phyloP scores from a whole-genome alignment of 257 asterid species.

The Jacaranda mimosifolia region DNA sequence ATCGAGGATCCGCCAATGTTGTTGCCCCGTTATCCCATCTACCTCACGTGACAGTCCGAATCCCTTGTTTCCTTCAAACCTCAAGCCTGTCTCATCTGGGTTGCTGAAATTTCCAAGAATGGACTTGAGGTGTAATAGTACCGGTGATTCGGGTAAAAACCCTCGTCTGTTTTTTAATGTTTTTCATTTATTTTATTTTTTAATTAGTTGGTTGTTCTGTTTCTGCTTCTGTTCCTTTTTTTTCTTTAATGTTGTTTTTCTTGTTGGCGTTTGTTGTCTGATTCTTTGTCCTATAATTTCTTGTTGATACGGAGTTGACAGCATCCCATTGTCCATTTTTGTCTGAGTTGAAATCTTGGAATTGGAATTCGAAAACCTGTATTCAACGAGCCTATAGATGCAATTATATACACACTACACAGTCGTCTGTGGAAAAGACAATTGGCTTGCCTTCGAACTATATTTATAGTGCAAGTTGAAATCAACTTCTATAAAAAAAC shows the following conservation, averaged over 20 bases:
- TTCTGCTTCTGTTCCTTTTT: background rate
- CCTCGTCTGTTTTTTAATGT: background rate
- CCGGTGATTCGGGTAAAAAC: conserved; percentile 35
- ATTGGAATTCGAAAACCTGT: background rate
- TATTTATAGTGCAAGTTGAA: too few relatives aligned
- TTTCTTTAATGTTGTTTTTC: background rate
- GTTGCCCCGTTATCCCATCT: conserved; percentile 9
- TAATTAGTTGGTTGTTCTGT: background rate
- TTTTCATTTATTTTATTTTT: background rate
- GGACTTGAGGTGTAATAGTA: conserved; percentile 46
- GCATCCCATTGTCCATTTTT: background rate
- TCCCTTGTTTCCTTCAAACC: conserved; percentile 22
- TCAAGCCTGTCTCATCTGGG: conserved; percentile 33
- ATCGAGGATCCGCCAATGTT: conserved; percentile 20
- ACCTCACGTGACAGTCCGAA: conserved; percentile 10
- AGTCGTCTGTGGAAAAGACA: too few relatives aligned
- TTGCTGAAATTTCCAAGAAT: conserved; percentile 33
- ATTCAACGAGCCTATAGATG: background rate
- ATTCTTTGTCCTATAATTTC: background rate
- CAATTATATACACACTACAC: background rate
- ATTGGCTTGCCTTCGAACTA: too few relatives aligned
- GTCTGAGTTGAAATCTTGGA: background rate
- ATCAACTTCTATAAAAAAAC: too few relatives aligned
- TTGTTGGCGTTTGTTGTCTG: background rate
- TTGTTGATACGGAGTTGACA: background rate